Evolutionary conservation across 805 yeast species (phyloP).

Genomic region (Lachancea dasiensis): DNA sequence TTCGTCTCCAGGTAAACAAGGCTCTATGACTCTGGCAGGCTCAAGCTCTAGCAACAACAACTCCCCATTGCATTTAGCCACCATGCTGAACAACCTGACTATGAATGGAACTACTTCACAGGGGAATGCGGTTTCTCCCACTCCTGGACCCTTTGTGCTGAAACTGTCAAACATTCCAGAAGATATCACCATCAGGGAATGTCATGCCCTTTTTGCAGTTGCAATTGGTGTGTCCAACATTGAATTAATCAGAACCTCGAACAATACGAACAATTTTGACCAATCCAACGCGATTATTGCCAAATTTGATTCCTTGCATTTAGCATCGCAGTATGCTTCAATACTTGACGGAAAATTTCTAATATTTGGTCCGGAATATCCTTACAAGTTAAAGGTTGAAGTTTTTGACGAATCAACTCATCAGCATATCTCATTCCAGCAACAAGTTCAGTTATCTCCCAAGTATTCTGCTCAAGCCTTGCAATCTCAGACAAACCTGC

Average conservation of each 20-base stretch:
- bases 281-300: conserved; percentile 31
- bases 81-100: conserved; percentile 27
- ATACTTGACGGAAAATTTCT: conserved; percentile 36
- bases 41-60: conserved; percentile 10
- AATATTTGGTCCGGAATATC: conserved; percentile 45
- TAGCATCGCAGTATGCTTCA: conserved; percentile 41
- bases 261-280: conserved; percentile 12
- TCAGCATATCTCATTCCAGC: conserved; percentile 21
- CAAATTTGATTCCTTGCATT: conserved; percentile 38
- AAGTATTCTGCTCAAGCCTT: conserved; percentile 3
- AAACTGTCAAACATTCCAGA: conserved; percentile 53
- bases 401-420: conserved; percentile 33
- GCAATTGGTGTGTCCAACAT: conserved; percentile 55
- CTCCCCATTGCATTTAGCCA: conserved; percentile 28
- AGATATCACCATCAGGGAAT: conserved; percentile 62
- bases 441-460: conserved; percentile 6
- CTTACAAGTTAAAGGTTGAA: conserved; percentile 37
- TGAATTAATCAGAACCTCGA: conserved; percentile 38
- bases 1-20: conserved; percentile 21
- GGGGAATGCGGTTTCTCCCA: conserved; percentile 10
- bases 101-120: conserved; percentile 13
- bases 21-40: conserved; percentile 9
- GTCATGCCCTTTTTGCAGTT: conserved; percentile 58
- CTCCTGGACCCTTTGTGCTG: conserved; percentile 28
- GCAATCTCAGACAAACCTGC: conserved; percentile 4